Conservation (phyloP, 78 protist species). For the Protostelium mycophagum region DNA sequence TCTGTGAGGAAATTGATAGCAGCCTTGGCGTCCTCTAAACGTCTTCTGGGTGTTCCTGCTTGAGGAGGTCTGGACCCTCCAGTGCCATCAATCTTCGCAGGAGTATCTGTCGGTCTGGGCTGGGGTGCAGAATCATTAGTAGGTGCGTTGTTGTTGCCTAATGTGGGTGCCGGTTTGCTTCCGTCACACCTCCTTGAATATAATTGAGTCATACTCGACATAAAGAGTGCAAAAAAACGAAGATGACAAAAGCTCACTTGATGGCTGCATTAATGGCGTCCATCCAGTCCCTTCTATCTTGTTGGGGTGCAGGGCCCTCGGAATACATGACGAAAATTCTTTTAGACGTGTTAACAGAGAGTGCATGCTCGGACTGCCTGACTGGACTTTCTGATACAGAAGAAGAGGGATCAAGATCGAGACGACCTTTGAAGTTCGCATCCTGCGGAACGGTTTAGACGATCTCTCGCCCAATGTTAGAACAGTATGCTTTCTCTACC, state of each 20-base stretch:
- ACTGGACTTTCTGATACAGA: background rate
- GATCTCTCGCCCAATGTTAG: background rate
- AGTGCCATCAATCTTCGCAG: no score
- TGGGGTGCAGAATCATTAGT: background rate
- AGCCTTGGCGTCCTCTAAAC: background rate
- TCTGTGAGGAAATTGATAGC: slow-evolving; percentile 15
- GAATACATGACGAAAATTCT: background rate
- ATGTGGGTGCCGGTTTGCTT: background rate
- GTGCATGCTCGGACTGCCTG: background rate
- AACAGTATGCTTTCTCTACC: background rate
- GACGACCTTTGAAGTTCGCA: background rate
- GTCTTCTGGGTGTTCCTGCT: background rate
- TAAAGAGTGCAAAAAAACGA: background rate
- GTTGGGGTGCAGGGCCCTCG: background rate
- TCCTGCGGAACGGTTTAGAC: background rate
- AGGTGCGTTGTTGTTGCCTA: background rate
- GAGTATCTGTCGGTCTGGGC: background rate
- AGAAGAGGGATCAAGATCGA: background rate
- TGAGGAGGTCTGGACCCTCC: no score
- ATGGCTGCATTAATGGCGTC: background rate
- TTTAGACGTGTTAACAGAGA: background rate
- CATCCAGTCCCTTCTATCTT: background rate
- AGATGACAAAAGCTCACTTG: background rate
- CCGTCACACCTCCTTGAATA: background rate
- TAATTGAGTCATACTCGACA: background rate